These are phyloP conservation scores for Mariannaea elegans DNA, from an alignment of 2,329 filamentous ascomycete species.

Conservation along the genomic window DNA sequence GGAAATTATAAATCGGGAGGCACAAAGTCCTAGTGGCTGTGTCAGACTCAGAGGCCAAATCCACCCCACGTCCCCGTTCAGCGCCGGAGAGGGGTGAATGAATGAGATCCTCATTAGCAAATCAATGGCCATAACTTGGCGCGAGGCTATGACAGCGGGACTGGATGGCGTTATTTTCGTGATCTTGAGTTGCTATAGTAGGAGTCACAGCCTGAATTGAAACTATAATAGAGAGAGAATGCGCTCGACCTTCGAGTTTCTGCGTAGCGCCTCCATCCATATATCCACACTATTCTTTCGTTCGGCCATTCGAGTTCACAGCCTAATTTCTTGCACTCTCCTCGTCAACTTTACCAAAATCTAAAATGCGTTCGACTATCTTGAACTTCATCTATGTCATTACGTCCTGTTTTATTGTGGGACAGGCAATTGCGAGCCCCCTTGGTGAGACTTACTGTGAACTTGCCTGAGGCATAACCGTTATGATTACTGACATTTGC, in stretches of 20 bases:
- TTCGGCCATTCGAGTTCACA: too few relatives aligned
- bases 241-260: background rate
- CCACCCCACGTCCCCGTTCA: background rate
- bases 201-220: background rate
- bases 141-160: background rate
- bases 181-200: background rate
- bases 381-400: background rate
- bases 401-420: background rate
- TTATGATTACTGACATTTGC: background rate
- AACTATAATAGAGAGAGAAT: background rate
- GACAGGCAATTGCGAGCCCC: slow-evolving; percentile 2
- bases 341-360: background rate
- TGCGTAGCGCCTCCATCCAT: background rate
- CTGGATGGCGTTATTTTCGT: background rate
- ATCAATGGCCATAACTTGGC: background rate
- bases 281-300: too few relatives aligned
- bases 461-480: background rate
- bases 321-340: too few relatives aligned
- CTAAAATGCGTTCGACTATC: background rate
- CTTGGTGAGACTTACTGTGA: background rate
- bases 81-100: background rate
- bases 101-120: background rate
- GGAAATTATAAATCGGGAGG: background rate
- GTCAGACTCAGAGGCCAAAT: background rate
- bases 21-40: slow-evolving; percentile 3